Percentiles rank a stretch among this genome's conserved stretches.
Conservation (phyloP, 768 basidiomycete species). For the Xerocomellus intermedius region DNA sequence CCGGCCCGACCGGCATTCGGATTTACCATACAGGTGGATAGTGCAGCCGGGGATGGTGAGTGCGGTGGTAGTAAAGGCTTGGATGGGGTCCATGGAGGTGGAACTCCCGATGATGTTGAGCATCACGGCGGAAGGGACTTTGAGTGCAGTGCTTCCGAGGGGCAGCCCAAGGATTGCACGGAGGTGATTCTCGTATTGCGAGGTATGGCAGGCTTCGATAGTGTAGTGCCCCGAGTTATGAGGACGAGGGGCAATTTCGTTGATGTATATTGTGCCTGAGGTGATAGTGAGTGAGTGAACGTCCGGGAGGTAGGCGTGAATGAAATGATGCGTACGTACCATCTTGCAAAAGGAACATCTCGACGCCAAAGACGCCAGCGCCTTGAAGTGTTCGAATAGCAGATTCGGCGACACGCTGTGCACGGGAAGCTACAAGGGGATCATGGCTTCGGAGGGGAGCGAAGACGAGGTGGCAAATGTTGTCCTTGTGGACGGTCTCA, state of each 20-base stretch:
- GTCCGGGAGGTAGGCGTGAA: neutral
- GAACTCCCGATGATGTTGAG: conserved; percentile 92
- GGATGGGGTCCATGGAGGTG: conserved; percentile 59
- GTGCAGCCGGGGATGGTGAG: conserved; percentile 70
- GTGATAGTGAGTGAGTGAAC: neutral
- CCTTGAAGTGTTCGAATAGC: conserved; percentile 79
- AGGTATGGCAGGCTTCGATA: conserved; percentile 95
- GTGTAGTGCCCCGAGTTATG: conserved; percentile 99
- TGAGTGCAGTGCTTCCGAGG: conserved; percentile 83
- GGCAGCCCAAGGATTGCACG: conserved; percentile 90
- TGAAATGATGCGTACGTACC: conserved; percentile 46
- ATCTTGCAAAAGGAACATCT: conserved; percentile 87
- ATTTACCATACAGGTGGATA: conserved; percentile 94
- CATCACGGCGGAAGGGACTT: conserved; percentile 87
- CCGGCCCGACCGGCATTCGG: conserved; percentile 81
- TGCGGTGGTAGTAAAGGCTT: conserved; percentile 53
- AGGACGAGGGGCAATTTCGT: conserved; percentile 97
- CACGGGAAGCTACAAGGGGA: conserved; percentile 52
- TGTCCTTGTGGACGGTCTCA: conserved; percentile 93
- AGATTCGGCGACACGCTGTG: conserved; percentile 71
- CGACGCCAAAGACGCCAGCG: conserved; percentile 83
- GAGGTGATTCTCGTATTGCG: conserved; percentile 97
- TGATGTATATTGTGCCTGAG: conserved; percentile 75
- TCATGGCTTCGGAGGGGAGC: conserved; percentile 74
- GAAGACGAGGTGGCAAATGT: conserved; percentile 90